These are phyloP conservation scores for Actinomucor elegans DNA, from an alignment of 371 early-diverging fungal species.

Conservation along the genomic window DNA sequence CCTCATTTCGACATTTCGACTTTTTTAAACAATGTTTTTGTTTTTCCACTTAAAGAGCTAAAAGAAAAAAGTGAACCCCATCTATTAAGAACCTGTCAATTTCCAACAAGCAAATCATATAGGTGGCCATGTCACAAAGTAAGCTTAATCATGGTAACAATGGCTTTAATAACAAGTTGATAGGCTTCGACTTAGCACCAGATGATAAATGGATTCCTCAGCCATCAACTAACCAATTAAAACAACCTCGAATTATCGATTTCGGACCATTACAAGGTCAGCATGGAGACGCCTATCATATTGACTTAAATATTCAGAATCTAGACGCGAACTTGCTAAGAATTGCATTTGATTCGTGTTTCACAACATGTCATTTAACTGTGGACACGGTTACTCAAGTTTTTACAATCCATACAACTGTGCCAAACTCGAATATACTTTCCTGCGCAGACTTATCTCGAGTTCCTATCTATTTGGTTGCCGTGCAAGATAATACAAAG, in stretches of 20 bases:
- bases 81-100: background rate
- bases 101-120: background rate
- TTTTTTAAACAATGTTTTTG: background rate
- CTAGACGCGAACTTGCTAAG: constrained; percentile 8
- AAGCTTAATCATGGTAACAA: constrained; percentile 1
- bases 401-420: constrained; percentile 10
- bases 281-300: constrained; percentile 9
- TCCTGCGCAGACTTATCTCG: background rate
- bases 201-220: constrained; percentile 17
- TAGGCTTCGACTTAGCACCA: background rate
- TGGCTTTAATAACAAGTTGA: background rate
- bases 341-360: constrained; percentile 19
- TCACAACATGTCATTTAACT: constrained; percentile 20
- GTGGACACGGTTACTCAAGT: constrained; percentile 14
- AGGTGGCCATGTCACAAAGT: constrained; percentile 25
- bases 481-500: constrained; percentile 6
- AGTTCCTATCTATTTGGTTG: constrained; percentile 18
- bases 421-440: constrained; percentile 3
- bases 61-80: background rate
- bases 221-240: constrained; percentile 9
- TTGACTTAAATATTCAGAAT: constrained; percentile 1
- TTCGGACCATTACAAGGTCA: constrained; percentile 15
- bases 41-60: background rate
- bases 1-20: background rate
- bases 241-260: constrained; percentile 13